phyloP scores from a whole-genome alignment of 352 stramenopile species.

The Pythium coloratum region DNA sequence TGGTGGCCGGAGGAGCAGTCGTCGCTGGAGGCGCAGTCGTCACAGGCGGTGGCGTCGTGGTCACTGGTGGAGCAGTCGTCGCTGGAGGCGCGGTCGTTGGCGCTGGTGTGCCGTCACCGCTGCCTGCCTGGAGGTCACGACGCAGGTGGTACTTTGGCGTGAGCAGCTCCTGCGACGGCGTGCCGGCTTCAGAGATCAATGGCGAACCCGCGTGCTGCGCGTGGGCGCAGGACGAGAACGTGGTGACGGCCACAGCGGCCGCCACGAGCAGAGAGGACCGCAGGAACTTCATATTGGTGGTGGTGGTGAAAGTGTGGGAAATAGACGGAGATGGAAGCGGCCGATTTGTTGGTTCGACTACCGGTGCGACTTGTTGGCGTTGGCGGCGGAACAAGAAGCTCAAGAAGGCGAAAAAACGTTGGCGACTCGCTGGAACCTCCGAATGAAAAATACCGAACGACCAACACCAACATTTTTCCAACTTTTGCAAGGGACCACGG shows the following conservation, averaged over 20 bases:
- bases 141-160: conserved; percentile 11
- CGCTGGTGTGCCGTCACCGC: neutral
- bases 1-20: conserved; percentile 19
- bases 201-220: neutral
- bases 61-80: neutral
- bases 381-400: neutral
- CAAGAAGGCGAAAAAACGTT: conserved; percentile 24
- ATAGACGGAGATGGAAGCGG: conserved; percentile 28
- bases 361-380: conserved; percentile 2
- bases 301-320: neutral
- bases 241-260: conserved; percentile 18
- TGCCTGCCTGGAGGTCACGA: conserved; percentile 1
- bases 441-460: conserved; percentile 42
- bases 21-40: conserved; percentile 19
- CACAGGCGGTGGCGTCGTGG: conserved; percentile 26
- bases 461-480: conserved; percentile 1
- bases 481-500: neutral
- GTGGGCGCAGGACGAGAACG: neutral
- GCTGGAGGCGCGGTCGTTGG: conserved; percentile 16
- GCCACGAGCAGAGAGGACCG: conserved; percentile 17
- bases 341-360: conserved; percentile 7
- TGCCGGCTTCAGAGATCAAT: conserved; percentile 12
- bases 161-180: neutral
- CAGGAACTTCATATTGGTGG: conserved; percentile 28
- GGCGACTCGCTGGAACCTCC: conserved; percentile 36